Evolutionary conservation across 768 basidiomycete genomes (phyloP).

Genomic region (Tulasnella sp.): DNA sequence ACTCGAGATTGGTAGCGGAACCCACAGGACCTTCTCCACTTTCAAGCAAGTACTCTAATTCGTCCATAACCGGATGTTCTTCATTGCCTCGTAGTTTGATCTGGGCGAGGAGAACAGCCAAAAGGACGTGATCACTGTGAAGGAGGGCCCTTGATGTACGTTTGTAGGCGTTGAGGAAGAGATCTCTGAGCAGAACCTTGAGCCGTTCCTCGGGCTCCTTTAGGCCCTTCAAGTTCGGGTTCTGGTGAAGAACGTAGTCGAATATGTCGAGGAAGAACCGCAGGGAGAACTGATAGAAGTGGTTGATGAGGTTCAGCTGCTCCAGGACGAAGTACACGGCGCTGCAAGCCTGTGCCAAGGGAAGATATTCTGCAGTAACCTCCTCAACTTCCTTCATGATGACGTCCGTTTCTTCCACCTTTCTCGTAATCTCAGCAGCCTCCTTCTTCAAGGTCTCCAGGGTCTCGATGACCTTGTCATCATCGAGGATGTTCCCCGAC

Average conservation of each 20-base stretch:
- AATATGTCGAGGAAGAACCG: conserved; percentile 98
- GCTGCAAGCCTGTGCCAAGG: conserved; percentile 92
- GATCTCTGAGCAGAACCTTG: conserved; percentile 72
- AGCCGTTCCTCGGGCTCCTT: conserved; percentile 66
- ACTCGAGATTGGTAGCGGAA: conserved; percentile 35
- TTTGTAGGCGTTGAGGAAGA: conserved; percentile 82
- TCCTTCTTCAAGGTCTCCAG: conserved; percentile 92
- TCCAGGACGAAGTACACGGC: conserved; percentile 95
- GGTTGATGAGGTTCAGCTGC: conserved; percentile 86
- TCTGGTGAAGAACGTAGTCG: conserved; percentile 85
- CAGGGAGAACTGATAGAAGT: conserved; percentile 98
- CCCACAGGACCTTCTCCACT: conserved; percentile 58
- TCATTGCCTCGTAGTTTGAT: conserved; percentile 75
- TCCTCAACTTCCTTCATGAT: conserved; percentile 95
- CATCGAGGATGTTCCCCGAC: conserved; percentile 92
- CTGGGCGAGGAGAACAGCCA: conserved; percentile 84
- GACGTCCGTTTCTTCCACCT: conserved; percentile 92
- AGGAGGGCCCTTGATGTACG: conserved; percentile 86
- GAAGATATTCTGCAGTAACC: conserved; percentile 89
- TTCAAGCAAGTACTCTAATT: conserved; percentile 88
- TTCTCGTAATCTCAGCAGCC: conserved; percentile 89
- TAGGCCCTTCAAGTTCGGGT: conserved; percentile 78
- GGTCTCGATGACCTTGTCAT: conserved; percentile 96
- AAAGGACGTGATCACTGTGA: conserved; percentile 82
- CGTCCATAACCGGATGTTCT: conserved; percentile 58